Percentiles rank a stretch among this genome's conserved stretches.
Evolutionary conservation across 768 basidiomycete genomes (phyloP).

Genomic region (Podaxis sp.): DNA sequence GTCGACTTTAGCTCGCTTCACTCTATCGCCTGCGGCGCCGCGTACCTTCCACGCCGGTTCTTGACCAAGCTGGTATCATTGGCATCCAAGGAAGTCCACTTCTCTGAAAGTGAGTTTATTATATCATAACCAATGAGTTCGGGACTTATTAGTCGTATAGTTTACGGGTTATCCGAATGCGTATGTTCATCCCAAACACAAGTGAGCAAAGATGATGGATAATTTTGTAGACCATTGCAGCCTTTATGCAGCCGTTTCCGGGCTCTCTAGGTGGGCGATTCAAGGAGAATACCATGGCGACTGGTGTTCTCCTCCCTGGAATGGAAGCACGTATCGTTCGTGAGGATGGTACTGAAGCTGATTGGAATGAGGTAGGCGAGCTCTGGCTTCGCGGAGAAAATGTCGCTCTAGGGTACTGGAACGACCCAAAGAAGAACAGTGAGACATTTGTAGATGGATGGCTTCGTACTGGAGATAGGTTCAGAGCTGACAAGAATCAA

Average conservation of each 20-base stretch:
- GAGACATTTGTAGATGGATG: slow-evolving; percentile 72
- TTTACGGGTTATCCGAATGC: slow-evolving; percentile 70
- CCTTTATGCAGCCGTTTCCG: slow-evolving; percentile 40
- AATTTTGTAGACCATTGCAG: slow-evolving; percentile 50
- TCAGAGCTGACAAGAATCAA: slow-evolving; percentile 56
- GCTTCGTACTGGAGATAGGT: slow-evolving; percentile 72
- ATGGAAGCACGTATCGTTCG: slow-evolving; percentile 60
- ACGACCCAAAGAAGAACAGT: slow-evolving; percentile 61
- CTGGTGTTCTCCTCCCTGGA: slow-evolving; percentile 63
- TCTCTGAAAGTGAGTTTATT: slow-evolving; percentile 43
- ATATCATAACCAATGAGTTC: background rate
- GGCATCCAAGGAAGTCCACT: slow-evolving; percentile 29
- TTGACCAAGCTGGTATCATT: slow-evolving; percentile 35
- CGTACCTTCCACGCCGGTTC: slow-evolving; percentile 64
- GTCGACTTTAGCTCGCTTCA: slow-evolving; percentile 54
- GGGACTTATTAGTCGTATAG: slow-evolving; percentile 30
- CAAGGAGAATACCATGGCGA: slow-evolving; percentile 38
- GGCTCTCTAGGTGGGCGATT: slow-evolving; percentile 45
- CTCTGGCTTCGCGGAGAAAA: slow-evolving; percentile 56
- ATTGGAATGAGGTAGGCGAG: slow-evolving; percentile 62
- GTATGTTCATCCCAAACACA: slow-evolving; percentile 34
- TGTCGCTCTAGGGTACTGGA: slow-evolving; percentile 68
- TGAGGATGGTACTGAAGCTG: slow-evolving; percentile 56
- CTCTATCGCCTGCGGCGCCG: slow-evolving; percentile 51
- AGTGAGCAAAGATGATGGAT: background rate